Conservation (phyloP, 768 basidiomycete species). For the Pseudohyphozyma bogoriensis region DNA sequence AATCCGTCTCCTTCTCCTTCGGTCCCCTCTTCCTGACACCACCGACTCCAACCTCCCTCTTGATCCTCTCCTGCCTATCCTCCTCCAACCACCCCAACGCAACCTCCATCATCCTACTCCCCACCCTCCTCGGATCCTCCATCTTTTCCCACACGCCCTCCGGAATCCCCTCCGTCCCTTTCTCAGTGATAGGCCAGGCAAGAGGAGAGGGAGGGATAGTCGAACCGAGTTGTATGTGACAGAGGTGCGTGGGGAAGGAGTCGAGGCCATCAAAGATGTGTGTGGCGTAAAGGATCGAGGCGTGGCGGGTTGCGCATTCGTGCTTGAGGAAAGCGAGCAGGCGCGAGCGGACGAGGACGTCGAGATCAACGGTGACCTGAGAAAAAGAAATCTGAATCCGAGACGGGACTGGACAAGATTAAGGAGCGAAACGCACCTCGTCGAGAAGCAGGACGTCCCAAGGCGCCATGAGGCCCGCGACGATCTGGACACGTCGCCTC, state of each 20-base stretch:
- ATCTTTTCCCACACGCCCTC: constrained; percentile 16
- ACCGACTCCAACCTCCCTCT: constrained; percentile 44
- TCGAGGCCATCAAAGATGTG: constrained; percentile 92
- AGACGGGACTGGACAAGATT: background rate
- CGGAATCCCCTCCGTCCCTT: constrained; percentile 32
- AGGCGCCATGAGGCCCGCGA: constrained; percentile 86
- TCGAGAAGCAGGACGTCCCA: constrained; percentile 91
- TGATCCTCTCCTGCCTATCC: constrained; percentile 51
- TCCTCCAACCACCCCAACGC: constrained; percentile 80
- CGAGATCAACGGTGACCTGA: constrained; percentile 91
- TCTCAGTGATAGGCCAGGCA: constrained; percentile 52
- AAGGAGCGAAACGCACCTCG: constrained; percentile 51
- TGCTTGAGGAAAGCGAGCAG: constrained; percentile 75
- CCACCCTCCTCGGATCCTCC: constrained; percentile 26
- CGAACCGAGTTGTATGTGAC: constrained; percentile 77
- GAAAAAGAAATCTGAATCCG: background rate
- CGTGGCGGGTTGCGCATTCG: constrained; percentile 66
- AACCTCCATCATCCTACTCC: constrained; percentile 51
- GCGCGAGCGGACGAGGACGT: constrained; percentile 85
- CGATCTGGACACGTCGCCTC: constrained; percentile 81
- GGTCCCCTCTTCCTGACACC: constrained; percentile 53
- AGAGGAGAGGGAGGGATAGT: constrained; percentile 56
- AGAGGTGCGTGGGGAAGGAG: constrained; percentile 84
- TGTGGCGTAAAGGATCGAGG: constrained; percentile 62
- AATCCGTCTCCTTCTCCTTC: constrained; percentile 55